Evolutionary conservation across 345 rosid genomes (phyloP).

Genomic region (Lepidium aucheri): DNA sequence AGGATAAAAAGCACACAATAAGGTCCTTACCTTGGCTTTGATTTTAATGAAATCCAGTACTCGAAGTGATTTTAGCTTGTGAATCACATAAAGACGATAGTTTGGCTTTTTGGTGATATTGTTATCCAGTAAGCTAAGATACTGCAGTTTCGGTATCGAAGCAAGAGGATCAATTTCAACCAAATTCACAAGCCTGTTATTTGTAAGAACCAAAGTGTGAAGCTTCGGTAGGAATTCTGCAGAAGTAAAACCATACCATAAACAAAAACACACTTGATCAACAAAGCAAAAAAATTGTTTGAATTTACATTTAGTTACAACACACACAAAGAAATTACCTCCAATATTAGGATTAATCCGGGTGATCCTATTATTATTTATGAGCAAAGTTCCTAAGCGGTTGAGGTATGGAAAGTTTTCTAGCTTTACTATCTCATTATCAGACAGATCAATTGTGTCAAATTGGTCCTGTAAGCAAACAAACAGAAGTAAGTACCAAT

Average conservation of each 20-base stretch:
- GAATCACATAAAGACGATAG: slow-evolving; percentile 86
- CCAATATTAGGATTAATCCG: slow-evolving; percentile 88
- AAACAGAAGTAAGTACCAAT: background rate
- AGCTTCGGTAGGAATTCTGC: slow-evolving; percentile 87
- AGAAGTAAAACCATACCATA: background rate
- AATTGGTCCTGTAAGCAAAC: slow-evolving; percentile 76
- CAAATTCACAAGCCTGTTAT: slow-evolving; percentile 96
- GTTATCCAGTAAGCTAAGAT: slow-evolving; percentile 88
- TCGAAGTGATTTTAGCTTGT: slow-evolving; percentile 76
- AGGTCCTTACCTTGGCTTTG: slow-evolving; percentile 67
- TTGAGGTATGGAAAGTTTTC: slow-evolving; percentile 85
- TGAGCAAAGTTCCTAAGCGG: slow-evolving; percentile 80
- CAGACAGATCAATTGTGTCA: slow-evolving; percentile 93
- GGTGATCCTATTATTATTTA: slow-evolving; percentile 90
- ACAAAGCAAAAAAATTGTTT: background rate
- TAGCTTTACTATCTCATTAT: slow-evolving; percentile 98
- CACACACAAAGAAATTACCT: slow-evolving; percentile 33
- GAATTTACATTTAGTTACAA: background rate
- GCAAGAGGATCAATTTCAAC: slow-evolving; percentile 94
- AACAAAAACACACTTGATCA: background rate
- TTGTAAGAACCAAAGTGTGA: slow-evolving; percentile 83
- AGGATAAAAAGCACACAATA: background rate
- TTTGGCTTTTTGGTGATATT: slow-evolving; percentile 86
- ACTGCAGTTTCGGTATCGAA: slow-evolving; percentile 78
- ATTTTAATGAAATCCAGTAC: slow-evolving; percentile 93